These are phyloP conservation scores for Claviceps capensis DNA, from an alignment of 2,329 filamentous ascomycete species.

Conservation along the genomic window DNA sequence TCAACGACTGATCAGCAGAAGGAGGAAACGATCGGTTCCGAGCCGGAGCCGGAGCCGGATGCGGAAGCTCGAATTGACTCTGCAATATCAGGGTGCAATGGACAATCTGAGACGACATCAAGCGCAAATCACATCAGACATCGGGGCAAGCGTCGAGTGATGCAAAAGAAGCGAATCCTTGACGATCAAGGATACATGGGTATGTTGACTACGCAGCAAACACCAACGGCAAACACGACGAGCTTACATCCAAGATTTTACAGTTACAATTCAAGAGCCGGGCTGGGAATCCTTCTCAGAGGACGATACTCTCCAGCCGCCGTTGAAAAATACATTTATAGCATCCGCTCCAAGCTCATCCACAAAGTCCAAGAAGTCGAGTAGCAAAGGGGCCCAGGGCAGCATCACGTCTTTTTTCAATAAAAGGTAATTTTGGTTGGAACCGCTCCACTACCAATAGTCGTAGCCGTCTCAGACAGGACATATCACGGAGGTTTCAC, in stretches of 20 bases:
- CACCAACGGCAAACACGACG: not conserved
- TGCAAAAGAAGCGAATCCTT: slow-evolving; percentile 76
- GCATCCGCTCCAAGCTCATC: slow-evolving; percentile 30
- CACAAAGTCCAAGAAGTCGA: slow-evolving; percentile 40
- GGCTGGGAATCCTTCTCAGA: slow-evolving; percentile 92
- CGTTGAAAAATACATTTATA: slow-evolving; percentile 39
- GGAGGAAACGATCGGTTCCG: slow-evolving; percentile 15
- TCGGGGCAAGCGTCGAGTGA: slow-evolving; percentile 64
- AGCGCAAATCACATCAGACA: slow-evolving; percentile 47
- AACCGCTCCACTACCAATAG: no score
- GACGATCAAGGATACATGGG: slow-evolving; percentile 85
- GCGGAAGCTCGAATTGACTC: slow-evolving; percentile 19
- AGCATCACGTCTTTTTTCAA: slow-evolving; percentile 88
- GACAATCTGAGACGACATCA: slow-evolving; percentile 38
- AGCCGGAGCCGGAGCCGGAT: slow-evolving; percentile 21
- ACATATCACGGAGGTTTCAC: no score
- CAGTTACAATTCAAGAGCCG: slow-evolving; percentile 74
- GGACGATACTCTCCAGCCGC: slow-evolving; percentile 51
- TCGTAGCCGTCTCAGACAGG: no score
- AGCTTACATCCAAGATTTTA: slow-evolving; percentile 1
- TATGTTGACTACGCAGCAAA: slow-evolving; percentile 29
- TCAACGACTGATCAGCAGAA: slow-evolving; percentile 25
- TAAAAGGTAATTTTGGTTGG: slow-evolving; percentile 45
- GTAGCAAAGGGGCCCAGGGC: slow-evolving; percentile 50
- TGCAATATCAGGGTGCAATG: slow-evolving; percentile 24